Conservation (phyloP, 306 rosid species). For the Arachis stenosperma region DNA sequence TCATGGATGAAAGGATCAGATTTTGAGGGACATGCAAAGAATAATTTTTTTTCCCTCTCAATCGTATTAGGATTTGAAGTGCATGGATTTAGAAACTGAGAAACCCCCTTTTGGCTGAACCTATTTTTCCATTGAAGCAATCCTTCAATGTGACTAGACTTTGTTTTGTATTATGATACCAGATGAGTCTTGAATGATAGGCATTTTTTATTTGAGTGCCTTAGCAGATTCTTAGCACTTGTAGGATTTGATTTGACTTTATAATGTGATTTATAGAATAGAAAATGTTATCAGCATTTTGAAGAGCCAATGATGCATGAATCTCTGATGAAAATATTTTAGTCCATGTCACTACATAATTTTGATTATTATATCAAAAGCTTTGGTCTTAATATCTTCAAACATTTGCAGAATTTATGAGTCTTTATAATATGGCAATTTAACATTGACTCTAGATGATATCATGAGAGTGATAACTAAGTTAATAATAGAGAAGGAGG, state of each 20-base stretch:
- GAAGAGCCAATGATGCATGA: conserved; percentile 7
- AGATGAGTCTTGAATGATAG: not conserved
- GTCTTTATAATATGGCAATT: too few relatives aligned
- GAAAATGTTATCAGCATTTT: conserved; percentile 1
- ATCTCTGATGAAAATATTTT: conserved; percentile 2
- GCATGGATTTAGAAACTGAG: not conserved
- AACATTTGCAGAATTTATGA: too few relatives aligned
- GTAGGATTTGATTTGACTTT: not conserved
- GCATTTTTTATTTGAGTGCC: not conserved
- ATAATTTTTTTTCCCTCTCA: not conserved
- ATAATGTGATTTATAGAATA: not conserved
- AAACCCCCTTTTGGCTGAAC: not conserved
- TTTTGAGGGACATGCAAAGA: conserved; percentile 7
- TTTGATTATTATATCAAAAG: too few relatives aligned
- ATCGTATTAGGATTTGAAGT: not conserved
- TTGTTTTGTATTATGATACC: conserved; percentile 5
- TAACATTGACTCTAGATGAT: too few relatives aligned
- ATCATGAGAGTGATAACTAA: too few relatives aligned
- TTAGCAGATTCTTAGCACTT: not conserved
- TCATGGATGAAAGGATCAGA: conserved; percentile 6
- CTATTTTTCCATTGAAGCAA: not conserved
- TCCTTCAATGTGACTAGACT: not conserved
- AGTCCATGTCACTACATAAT: not conserved
- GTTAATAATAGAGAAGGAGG: too few relatives aligned
- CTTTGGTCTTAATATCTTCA: too few relatives aligned